Percentiles rank a stretch among this genome's conserved stretches.
These are phyloP conservation scores for Paspalum vaginatum DNA, from an alignment of 176 grass and related monocot genomes.

Conservation along the genomic window DNA sequence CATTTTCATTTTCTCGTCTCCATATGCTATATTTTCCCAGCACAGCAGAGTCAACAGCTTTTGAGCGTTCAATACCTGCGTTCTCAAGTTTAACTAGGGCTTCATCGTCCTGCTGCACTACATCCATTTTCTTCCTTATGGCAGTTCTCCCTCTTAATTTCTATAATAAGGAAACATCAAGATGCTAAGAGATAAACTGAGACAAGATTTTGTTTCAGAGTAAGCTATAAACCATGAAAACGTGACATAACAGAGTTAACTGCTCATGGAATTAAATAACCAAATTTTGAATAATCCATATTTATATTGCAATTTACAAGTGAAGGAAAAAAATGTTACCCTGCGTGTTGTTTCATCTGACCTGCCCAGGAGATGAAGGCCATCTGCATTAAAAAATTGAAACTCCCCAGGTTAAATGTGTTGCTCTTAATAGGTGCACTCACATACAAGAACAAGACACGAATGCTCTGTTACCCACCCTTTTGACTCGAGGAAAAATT, in stretches of 20 bases:
- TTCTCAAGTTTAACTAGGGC: slow-evolving; percentile 67
- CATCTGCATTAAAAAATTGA: slow-evolving; percentile 28
- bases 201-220: slow-evolving; percentile 13
- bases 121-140: slow-evolving; percentile 35
- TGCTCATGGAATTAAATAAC: slow-evolving; percentile 12
- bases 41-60: slow-evolving; percentile 72
- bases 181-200: neutral
- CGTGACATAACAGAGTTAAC: neutral
- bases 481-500: slow-evolving; percentile 22
- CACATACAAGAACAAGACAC: neutral
- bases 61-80: slow-evolving; percentile 52
- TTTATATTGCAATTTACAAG: slow-evolving; percentile 20
- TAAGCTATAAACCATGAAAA: neutral
- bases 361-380: neutral
- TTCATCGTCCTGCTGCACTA: slow-evolving; percentile 57
- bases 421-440: neutral
- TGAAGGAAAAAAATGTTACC: slow-evolving; percentile 31
- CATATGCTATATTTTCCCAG: slow-evolving; percentile 69
- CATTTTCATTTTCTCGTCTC: slow-evolving; percentile 65
- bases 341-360: slow-evolving; percentile 29
- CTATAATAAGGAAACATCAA: slow-evolving; percentile 41
- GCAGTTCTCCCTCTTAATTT: slow-evolving; percentile 42
- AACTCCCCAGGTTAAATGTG: neutral
- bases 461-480: slow-evolving; percentile 23
- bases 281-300: neutral